Conservation (phyloP, 805 yeast species). For the Lipomyces sp. region DNA sequence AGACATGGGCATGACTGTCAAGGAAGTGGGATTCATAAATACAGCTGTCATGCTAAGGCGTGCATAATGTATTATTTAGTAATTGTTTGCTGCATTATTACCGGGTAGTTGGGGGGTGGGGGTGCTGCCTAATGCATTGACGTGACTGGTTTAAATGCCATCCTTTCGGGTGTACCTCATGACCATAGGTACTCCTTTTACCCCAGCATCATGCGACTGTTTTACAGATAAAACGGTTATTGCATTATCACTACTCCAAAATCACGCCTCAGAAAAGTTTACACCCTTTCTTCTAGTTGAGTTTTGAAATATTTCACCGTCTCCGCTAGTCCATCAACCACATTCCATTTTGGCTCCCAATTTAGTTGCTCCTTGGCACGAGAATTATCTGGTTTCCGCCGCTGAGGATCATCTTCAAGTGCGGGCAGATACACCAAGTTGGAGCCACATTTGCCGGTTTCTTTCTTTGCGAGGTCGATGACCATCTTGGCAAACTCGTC, state of each 20-base stretch:
- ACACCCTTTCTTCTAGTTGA: slow-evolving; percentile 31
- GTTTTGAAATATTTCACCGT: slow-evolving; percentile 39
- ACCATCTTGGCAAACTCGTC: slow-evolving; percentile 39
- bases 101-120: background rate
- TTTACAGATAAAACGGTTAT: background rate
- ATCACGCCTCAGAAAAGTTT: background rate
- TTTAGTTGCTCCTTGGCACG: slow-evolving; percentile 36
- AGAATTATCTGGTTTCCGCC: slow-evolving; percentile 39
- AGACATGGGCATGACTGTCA: slow-evolving; percentile 41
- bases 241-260: background rate
- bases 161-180: background rate
- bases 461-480: slow-evolving; percentile 34
- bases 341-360: slow-evolving; percentile 41
- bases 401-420: slow-evolving; percentile 40
- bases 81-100: background rate
- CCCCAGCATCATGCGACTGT: background rate
- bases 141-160: too few species aligned
- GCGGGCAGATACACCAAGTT: slow-evolving; percentile 35
- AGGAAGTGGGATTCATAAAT: slow-evolving; percentile 44
- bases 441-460: slow-evolving; percentile 34
- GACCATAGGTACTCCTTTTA: background rate
- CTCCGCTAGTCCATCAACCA: slow-evolving; percentile 38
- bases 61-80: slow-evolving; percentile 11
- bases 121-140: background rate
- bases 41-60: slow-evolving; percentile 41